A percentile compares a stretch with the other conserved stretches of the same genome.
These are phyloP conservation scores for Xylariaceae sp. DNA, from an alignment of 2,329 filamentous ascomycete genomes.

Conservation along the genomic window DNA sequence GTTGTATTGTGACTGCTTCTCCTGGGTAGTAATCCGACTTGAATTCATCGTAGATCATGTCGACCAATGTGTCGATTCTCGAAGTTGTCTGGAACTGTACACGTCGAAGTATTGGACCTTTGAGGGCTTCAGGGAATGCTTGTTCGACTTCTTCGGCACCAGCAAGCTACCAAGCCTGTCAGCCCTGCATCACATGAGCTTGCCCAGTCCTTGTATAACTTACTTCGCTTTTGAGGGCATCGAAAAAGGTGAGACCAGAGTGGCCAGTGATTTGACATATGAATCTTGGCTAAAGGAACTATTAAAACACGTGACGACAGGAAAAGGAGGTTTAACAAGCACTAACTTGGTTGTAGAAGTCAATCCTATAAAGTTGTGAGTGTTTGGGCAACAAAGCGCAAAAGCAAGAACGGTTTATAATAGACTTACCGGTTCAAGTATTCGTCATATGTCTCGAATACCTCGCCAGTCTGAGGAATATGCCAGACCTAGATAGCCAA, in stretches of 20 bases:
- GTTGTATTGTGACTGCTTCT: slow-evolving; percentile 72
- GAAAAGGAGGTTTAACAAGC: slow-evolving; percentile 3
- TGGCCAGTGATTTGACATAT: slow-evolving; percentile 96
- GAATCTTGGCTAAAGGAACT: slow-evolving; percentile 66
- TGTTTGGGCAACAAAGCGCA: slow-evolving; percentile 1
- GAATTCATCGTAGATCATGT: slow-evolving; percentile 71
- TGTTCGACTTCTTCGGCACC: slow-evolving; percentile 87
- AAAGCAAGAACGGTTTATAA: neutral
- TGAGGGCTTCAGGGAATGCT: slow-evolving; percentile 85
- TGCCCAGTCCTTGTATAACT: slow-evolving; percentile 2
- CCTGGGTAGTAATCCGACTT: slow-evolving; percentile 89
- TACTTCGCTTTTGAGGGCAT: slow-evolving; percentile 88
- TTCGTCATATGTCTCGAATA: slow-evolving; percentile 83
- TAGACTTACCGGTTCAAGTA: slow-evolving; percentile 72
- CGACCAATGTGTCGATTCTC: slow-evolving; percentile 77
- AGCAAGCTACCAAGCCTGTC: slow-evolving; percentile 50
- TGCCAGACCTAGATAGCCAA: slow-evolving; percentile 71
- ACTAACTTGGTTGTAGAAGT: slow-evolving; percentile 86
- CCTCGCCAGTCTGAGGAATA: slow-evolving; percentile 83
- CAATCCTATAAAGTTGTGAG: slow-evolving; percentile 59
- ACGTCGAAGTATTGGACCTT: slow-evolving; percentile 82
- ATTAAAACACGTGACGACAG: too few species aligned
- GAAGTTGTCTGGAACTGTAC: slow-evolving; percentile 89
- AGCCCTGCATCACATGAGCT: slow-evolving; percentile 13
- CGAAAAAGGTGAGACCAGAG: slow-evolving; percentile 86